Evolutionary conservation across 129 eudicot species (phyloP), one percentile per base, ranked within the genome.

Genomic region (Solidago caesia): DNA sequence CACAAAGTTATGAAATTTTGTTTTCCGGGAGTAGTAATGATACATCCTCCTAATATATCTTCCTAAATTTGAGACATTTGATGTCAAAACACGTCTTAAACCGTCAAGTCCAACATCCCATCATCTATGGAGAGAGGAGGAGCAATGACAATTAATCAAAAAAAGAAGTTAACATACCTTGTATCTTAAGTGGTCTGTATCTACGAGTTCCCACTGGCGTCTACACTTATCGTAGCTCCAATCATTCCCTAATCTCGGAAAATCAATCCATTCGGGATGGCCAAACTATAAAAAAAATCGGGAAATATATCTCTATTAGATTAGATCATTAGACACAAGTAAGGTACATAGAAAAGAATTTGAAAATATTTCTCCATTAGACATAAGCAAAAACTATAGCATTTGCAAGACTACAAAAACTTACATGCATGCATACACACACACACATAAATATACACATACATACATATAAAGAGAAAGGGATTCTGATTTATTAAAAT

Each of bases 261-360:
- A 95, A 88, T 95, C 99, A 29, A 95, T 91, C 99, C 99, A 95
- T 57, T 95, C 99, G 11, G 99, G 99, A 84, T 95, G 99, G 51
- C 99, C 99, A 85, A 91, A 95, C 99, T 95, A 79, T 55, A 47
- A 62, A 11, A 68, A 76, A 27, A 64, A 52, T 25, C 44, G n/a
- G 61, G 1, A 46, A 9, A 16, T 71, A 49, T 52, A 21, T 45
- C 58, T 55, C 45, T 21, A 42, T 45, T 51, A 45, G 21, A 71
- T 47, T 47, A 21, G 21, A 21, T 21, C 21, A 21, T 21, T 21
- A 27, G 14, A 71, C 56, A 71, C 21, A 49, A 51, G 27, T 62
- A 66, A 74, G 45, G 59, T 41, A 66, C 27, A 43, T 43, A 21
- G 48, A 8, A 47, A 27, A 41, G 2, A 5, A 33, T n/a, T 12